Base-by-base conservation (phyloP, 2,329 filamentous ascomycete species). In the Dothideomycetes sp. region DNA sequence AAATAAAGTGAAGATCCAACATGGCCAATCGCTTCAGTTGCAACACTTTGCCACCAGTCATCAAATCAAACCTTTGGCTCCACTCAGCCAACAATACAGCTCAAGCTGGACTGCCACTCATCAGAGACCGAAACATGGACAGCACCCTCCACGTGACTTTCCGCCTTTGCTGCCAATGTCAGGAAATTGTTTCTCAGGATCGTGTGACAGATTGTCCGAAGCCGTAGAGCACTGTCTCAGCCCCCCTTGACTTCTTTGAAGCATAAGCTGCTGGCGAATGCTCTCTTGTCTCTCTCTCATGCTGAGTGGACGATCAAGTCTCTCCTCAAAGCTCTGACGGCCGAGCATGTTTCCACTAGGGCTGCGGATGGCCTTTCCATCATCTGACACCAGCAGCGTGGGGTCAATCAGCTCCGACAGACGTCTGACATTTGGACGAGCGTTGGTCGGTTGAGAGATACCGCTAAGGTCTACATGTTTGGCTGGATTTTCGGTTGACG, bases 211-310 rank as follows among this genome's bases (percentile, higher is more conserved):
- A n/a, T n/a, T n/a, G n/a, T 32, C 30, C 14, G 30, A 5, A n/a
- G 10, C 15, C 8, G 14, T 15, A 32, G 30, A 16, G 7, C 15
- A 5, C 2, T 15, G 4, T 4, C 14, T 17, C 29, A 29, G 24
- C 15, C 22, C 39, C 18, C 27, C 19, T 18, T 37, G 32, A 19
- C 27, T 24, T 18, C 9, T 36, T 19, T 37, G 19, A 29, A 36
- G 14, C 19, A 16, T 9, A 8, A 37, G 15, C 10, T 33, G 29
- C 30, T 37, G 42, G 8, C 36, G 33, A 17, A 63, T 60, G 11
- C 44, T 47, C 43, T 56, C 49, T 45, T 60, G 58, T 14, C 60
- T 50, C 48, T 63, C 60, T 19, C 54, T 46, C 32, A 63, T 50
- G 27, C 54, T 54, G 19, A 50, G 36, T 2, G 58, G 58, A 4